Percentiles rank a stretch among this genome's conserved stretches.
Evolutionary conservation across 768 basidiomycete species (phyloP).

Genomic region (Boletales sp.): DNA sequence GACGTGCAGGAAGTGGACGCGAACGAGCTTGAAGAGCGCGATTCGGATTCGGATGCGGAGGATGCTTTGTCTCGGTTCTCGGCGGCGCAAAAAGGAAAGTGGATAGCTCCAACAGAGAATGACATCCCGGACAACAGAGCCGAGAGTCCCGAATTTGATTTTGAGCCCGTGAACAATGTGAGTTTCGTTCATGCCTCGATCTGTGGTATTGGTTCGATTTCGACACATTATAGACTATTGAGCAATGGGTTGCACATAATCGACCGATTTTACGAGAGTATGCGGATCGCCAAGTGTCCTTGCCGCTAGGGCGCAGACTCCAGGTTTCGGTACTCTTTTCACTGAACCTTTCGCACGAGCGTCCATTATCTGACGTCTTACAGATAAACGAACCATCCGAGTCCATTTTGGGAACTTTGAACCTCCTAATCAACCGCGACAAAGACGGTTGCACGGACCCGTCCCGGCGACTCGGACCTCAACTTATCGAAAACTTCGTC

Average conservation of each 20-base stretch:
- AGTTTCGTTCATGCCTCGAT: background rate
- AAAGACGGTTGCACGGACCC: slow-evolving; percentile 1
- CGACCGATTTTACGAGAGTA: slow-evolving; percentile 24
- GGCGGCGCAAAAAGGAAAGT: slow-evolving; percentile 14
- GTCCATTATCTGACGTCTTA: background rate
- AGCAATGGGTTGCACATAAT: slow-evolving; percentile 23
- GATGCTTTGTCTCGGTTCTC: slow-evolving; percentile 2
- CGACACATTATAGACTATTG: slow-evolving; percentile 7
- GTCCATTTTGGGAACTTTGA: slow-evolving; percentile 24
- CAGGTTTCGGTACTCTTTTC: slow-evolving; percentile 20
- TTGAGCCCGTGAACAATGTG: background rate
- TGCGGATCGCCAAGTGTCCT: slow-evolving; percentile 23
- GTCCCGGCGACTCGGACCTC: slow-evolving; percentile 25
- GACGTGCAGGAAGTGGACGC: background rate
- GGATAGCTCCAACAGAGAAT: slow-evolving; percentile 1
- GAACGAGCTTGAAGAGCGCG: background rate
- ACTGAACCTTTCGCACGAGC: background rate
- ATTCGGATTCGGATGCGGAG: background rate
- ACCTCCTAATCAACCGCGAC: slow-evolving; percentile 30
- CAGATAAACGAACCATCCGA: slow-evolving; percentile 24
- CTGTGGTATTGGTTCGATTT: background rate
- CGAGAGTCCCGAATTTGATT: background rate
- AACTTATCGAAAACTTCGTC: slow-evolving; percentile 30
- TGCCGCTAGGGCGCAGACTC: slow-evolving; percentile 23
- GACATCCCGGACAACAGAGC: background rate